These are phyloP conservation scores for Trichosporon sp. DNA, from an alignment of 1,284 basidiomycete genomes.

Conservation along the genomic window DNA sequence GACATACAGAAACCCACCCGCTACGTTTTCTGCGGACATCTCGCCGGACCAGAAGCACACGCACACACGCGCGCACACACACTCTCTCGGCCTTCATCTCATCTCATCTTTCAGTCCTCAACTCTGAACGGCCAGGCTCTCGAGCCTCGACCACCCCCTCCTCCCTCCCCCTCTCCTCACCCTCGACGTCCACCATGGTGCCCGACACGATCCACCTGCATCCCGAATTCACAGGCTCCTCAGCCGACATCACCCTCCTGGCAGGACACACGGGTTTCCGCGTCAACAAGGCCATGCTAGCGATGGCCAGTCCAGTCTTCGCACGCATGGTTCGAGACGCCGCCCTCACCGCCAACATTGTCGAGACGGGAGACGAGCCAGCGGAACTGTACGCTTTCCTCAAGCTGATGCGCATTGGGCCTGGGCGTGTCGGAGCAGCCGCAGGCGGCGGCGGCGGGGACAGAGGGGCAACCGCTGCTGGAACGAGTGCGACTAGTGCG, in stretches of 20 bases:
- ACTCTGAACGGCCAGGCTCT: too few species aligned
- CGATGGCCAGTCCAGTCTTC: slow-evolving; percentile 29
- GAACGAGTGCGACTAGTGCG: too few species aligned
- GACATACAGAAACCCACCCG: not conserved
- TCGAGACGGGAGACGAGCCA: slow-evolving; percentile 1
- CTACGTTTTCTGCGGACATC: too few species aligned
- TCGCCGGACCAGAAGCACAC: too few species aligned
- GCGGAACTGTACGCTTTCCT: slow-evolving; percentile 10
- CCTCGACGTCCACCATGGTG: not conserved
- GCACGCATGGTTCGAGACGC: not conserved
- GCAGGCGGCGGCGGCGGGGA: not conserved
- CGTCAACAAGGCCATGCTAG: slow-evolving; percentile 28
- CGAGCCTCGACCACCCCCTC: too few species aligned
- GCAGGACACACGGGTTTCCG: slow-evolving; percentile 29
- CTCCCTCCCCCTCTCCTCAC: not conserved
- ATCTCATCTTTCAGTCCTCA: too few species aligned
- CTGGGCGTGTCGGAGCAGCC: not conserved
- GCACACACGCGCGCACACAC: too few species aligned
- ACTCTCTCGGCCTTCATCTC: too few species aligned
- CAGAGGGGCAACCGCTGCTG: not conserved
- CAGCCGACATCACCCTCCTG: slow-evolving; percentile 29
- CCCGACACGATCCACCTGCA: slow-evolving; percentile 2
- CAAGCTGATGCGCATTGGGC: slow-evolving; percentile 5
- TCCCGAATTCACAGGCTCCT: slow-evolving; percentile 26
- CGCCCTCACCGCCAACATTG: not conserved